Evolutionary conservation across 164 flowering plant genomes (phyloP), one percentile per base, ranked within the genome.

Genomic region (Vitis labrusca): DNA sequence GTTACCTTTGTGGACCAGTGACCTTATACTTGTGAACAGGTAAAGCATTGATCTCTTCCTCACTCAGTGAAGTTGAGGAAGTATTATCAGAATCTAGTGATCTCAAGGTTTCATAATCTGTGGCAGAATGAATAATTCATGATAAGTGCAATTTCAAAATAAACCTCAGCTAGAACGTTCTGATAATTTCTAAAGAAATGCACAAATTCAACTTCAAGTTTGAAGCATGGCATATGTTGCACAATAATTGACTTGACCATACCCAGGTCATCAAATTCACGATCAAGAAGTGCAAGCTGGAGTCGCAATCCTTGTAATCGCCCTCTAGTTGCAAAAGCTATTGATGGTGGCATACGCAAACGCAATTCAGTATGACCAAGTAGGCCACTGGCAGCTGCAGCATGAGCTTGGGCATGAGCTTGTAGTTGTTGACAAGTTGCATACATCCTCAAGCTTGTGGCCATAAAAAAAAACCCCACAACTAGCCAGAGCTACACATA

Each of bases 261-360:
- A 96, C 99, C 99, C 78, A 94, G 77, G 68, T 96, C 99, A 85
- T 93, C 99, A 83, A 96, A 89, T 74, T 96, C 98, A 12, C 94
- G 84, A 63, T 94, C 98, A 80, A 94, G 96, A 74, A 93, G 92
- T n/a, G 99, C 98, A 81, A 96, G 98, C 84, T 96, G 97, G 60
- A 96, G 97, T 64, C 97, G 84, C 16, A 94, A 87, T n/a, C 98
- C 97, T 64, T 91, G 98, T 44, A 94, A 57, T 52, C 94, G 81
- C 37, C 99, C 99, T 82, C 99, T 83, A 44, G 97, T 85, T 66
- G 98, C 94, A 74, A 96, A 81, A 5, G 97, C 90, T 67, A 93
- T 89, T 1, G 98, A 89, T 50, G 98, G 91, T 16, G 99, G 99
- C 92, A 91, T 79, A 60, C 88, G 90, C 78, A 96, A 76, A 57